Percentiles rank a stretch among this genome's conserved stretches.
Conservation (phyloP, 176 grass and related monocot species). For the Bromus sterilis region DNA sequence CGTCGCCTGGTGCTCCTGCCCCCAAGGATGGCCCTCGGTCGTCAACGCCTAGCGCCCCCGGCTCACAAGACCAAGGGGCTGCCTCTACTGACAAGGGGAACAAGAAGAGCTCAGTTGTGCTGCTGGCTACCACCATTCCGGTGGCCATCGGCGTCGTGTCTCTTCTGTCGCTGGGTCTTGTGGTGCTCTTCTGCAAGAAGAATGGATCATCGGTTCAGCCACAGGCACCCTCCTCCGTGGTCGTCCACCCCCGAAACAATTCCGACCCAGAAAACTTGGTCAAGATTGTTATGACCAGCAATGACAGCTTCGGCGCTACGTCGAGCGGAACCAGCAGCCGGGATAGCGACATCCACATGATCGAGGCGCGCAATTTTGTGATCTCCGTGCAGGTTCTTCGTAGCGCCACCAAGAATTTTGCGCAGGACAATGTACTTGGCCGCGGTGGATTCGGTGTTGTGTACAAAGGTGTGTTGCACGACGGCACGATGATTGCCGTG, state of each 20-base stretch:
- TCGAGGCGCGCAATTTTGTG: constrained; percentile 57
- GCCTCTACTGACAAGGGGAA: not conserved
- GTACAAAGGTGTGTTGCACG: constrained; percentile 78
- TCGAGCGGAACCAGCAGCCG: constrained; percentile 28
- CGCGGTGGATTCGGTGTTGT: constrained; percentile 84
- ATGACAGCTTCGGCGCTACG: constrained; percentile 5
- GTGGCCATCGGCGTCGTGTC: constrained; percentile 25
- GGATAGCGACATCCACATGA: constrained; percentile 28
- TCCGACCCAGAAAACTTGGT: constrained; percentile 51
- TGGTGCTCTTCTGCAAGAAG: constrained; percentile 28
- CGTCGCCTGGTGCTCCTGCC: not conserved
- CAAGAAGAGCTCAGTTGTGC: not conserved
- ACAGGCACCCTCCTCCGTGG: constrained; percentile 29
- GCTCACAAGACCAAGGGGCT: not conserved
- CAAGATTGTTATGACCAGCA: constrained; percentile 49
- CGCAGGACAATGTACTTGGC: constrained; percentile 72
- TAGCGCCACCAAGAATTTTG: constrained; percentile 60
- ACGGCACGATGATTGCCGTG: constrained; percentile 83
- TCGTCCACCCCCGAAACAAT: constrained; percentile 49
- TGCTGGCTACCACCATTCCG: constrained; percentile 36
- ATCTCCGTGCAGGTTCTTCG: constrained; percentile 75
- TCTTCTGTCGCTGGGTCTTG: not conserved
- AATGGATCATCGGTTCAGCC: constrained; percentile 8
- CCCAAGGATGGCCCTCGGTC: not conserved
- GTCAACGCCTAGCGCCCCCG: not conserved